Percentiles rank a stretch among this genome's conserved stretches.
Conservation (phyloP, 768 basidiomycete genomes). For the Boletus subparvulus region DNA sequence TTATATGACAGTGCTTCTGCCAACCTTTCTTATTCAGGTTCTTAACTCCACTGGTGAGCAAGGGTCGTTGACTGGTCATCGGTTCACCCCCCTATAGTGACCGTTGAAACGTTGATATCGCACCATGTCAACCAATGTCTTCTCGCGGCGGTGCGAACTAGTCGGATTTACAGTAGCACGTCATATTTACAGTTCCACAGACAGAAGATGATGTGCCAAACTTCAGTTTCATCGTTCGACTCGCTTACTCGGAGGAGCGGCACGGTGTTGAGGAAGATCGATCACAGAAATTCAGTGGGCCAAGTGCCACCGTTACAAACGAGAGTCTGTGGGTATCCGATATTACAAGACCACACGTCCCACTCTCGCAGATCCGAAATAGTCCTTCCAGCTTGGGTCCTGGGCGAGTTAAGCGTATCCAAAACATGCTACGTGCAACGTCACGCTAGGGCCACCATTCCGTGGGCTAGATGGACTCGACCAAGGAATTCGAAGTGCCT, state of each 20-base stretch:
- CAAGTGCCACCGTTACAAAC: neutral
- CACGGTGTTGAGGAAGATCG: neutral
- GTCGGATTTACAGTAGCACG: neutral
- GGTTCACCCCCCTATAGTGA: no score
- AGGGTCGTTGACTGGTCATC: no score
- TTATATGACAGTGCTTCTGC: no score
- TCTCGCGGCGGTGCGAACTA: neutral
- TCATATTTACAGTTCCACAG: no score
- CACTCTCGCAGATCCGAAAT: neutral
- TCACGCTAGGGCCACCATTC: slow-evolving; percentile 35
- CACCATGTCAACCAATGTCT: neutral
- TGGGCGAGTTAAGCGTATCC: slow-evolving; percentile 28
- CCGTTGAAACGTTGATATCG: no score
- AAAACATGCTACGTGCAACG: slow-evolving; percentile 35
- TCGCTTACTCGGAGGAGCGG: neutral
- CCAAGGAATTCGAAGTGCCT: slow-evolving; percentile 37
- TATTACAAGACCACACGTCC: neutral
- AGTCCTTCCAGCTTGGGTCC: neutral
- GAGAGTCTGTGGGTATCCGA: neutral
- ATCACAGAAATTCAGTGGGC: neutral
- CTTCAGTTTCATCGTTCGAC: neutral
- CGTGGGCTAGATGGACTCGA: slow-evolving; percentile 24
- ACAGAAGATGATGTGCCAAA: neutral
- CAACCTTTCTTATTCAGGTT: no score
- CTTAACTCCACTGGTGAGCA: no score